Evolutionary conservation across 331 rosid genomes (phyloP).

Genomic region (Rhamnella rubrinervis): DNA sequence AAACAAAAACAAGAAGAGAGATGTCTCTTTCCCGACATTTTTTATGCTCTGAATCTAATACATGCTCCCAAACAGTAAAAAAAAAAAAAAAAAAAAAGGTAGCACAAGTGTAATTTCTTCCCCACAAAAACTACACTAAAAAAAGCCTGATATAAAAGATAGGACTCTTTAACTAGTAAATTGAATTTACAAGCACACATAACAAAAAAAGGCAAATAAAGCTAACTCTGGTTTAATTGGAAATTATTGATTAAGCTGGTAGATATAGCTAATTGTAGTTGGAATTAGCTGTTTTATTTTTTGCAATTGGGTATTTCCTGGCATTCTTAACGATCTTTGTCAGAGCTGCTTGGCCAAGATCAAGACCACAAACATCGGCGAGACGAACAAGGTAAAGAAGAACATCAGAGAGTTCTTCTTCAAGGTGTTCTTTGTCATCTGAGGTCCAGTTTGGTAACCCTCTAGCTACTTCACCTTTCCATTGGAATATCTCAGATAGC

Average conservation of each 20-base stretch:
- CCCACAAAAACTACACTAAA: too few species aligned
- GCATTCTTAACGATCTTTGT: conserved; percentile 65
- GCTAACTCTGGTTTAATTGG: neutral
- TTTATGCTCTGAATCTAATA: too few species aligned
- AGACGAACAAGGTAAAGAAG: conserved; percentile 66
- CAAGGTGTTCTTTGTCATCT: conserved; percentile 74
- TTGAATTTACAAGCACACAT: too few species aligned
- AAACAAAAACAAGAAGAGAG: too few species aligned
- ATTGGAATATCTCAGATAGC: conserved; percentile 77
- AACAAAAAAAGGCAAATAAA: too few species aligned
- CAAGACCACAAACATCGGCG: conserved; percentile 74
- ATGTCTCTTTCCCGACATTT: too few species aligned
- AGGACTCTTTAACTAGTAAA: too few species aligned
- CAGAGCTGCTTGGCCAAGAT: conserved; percentile 80
- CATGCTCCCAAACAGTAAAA: too few species aligned
- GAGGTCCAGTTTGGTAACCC: conserved; percentile 74
- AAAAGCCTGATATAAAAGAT: too few species aligned
- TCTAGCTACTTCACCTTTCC: conserved; percentile 87
- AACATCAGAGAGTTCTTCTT: conserved; percentile 83
- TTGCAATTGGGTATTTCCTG: conserved; percentile 51
- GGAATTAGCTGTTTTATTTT: conserved; percentile 26
- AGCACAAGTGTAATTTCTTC: too few species aligned
- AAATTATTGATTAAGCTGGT: too few species aligned
- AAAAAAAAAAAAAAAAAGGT: too few species aligned
- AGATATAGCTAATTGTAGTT: conserved; percentile 14